Conservation (phyloP, 768 basidiomycete genomes). For the Amanita pallidorosea region DNA sequence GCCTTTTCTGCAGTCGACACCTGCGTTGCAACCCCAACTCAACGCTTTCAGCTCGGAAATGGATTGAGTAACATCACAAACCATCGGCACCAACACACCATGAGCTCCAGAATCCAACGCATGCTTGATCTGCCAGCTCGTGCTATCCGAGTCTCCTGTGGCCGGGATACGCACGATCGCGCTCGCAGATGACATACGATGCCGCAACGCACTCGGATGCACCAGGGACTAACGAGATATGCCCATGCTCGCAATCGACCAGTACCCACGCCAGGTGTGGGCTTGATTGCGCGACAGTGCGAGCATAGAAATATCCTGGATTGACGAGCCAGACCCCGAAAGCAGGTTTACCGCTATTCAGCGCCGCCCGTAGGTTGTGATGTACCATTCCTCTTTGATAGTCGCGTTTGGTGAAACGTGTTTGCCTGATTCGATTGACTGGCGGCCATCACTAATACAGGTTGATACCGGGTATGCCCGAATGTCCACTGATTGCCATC, state of each 20-base stretch:
- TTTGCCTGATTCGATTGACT: too few species aligned
- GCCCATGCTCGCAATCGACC: constrained; percentile 62
- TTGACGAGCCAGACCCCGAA: constrained; percentile 61
- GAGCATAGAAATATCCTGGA: constrained; percentile 47
- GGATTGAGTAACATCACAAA: constrained; percentile 15
- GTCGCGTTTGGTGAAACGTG: too few species aligned
- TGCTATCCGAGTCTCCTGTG: constrained; percentile 43
- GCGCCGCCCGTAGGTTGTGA: constrained; percentile 40
- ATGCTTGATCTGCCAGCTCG: constrained; percentile 64
- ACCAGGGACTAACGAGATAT: constrained; percentile 42
- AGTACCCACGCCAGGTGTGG: constrained; percentile 50
- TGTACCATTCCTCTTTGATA: constrained; percentile 27
- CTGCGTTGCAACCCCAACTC: constrained; percentile 15
- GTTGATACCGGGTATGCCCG: too few species aligned
- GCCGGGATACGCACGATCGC: constrained; percentile 54
- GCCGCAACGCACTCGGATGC: constrained; percentile 46
- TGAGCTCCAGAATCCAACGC: constrained; percentile 59
- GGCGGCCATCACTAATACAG: too few species aligned
- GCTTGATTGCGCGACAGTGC: constrained; percentile 46
- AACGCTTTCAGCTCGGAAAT: background rate
- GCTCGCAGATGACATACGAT: constrained; percentile 42
- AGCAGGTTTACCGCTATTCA: constrained; percentile 47
- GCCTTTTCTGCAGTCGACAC: constrained; percentile 50
- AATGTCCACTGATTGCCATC: too few species aligned
- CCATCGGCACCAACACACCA: constrained; percentile 61